Evolutionary conservation across 2,329 filamentous ascomycete species (phyloP).

Genomic region (Verticillium alfalfae): DNA sequence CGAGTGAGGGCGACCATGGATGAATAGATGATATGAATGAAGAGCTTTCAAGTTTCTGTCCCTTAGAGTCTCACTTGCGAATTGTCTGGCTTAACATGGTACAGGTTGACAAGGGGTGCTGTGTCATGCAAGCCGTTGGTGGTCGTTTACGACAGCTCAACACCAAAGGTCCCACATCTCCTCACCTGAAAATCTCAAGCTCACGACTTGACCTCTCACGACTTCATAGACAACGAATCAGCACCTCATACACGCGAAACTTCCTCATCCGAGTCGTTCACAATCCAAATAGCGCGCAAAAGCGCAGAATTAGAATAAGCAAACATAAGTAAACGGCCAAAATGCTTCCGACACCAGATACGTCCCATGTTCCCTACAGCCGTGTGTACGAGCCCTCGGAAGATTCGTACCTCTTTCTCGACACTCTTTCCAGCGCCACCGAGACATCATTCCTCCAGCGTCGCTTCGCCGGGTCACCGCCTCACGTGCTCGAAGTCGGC

Average conservation of each 20-base stretch:
- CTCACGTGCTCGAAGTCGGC: conserved; percentile 78
- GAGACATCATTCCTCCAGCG: conserved; percentile 64
- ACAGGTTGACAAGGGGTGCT: not conserved
- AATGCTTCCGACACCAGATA: conserved; percentile 93
- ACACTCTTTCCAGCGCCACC: conserved; percentile 71
- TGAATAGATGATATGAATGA: too few relatives aligned
- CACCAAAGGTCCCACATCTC: not conserved
- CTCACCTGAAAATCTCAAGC: not conserved
- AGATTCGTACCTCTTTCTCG: conserved; percentile 89
- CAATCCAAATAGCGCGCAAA: not conserved
- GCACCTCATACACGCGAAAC: not conserved
- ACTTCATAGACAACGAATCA: not conserved
- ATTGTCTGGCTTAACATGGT: too few relatives aligned
- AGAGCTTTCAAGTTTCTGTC: not conserved
- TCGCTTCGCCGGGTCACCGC: conserved; percentile 51
- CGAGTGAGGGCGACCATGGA: too few relatives aligned
- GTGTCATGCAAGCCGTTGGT: not conserved
- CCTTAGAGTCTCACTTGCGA: too few relatives aligned
- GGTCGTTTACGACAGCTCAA: not conserved
- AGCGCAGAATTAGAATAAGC: not conserved
- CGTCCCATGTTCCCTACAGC: conserved; percentile 83
- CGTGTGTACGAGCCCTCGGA: conserved; percentile 93
- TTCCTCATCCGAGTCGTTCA: not conserved
- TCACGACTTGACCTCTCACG: not conserved
- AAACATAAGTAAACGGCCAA: too few relatives aligned